phyloP scores from a whole-genome alignment of 2,329 filamentous ascomycete genomes.

The Alternaria panax region DNA sequence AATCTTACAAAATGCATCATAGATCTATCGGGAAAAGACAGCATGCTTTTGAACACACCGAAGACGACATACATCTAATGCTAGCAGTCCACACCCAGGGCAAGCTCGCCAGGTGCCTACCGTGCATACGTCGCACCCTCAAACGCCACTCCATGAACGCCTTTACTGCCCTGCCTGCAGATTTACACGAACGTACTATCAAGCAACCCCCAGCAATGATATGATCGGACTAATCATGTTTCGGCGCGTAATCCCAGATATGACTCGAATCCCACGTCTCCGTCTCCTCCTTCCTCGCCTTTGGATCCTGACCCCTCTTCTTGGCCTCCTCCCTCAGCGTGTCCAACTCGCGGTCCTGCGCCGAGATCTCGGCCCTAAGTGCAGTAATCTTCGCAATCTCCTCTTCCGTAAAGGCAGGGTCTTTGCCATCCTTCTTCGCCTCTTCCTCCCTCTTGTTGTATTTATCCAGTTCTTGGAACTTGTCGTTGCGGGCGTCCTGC shows the following conservation, averaged over 20 bases:
- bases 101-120: neutral
- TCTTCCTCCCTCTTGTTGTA: constrained; percentile 51
- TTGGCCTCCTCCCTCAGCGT: constrained; percentile 38
- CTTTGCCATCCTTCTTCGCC: constrained; percentile 40
- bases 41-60: neutral
- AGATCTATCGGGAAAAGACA: fast-evolving
- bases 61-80: neutral
- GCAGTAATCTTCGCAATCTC: constrained; percentile 30
- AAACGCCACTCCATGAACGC: constrained; percentile 25
- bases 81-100: neutral
- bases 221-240: constrained; percentile 16
- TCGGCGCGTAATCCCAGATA: constrained; percentile 48
- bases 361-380: constrained; percentile 28
- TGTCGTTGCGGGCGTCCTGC: constrained; percentile 51
- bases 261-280: constrained; percentile 44
- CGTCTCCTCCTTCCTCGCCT: constrained; percentile 42
- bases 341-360: constrained; percentile 41
- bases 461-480: constrained; percentile 50
- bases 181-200: neutral
- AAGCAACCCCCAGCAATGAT: neutral
- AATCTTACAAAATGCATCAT: too few species aligned
- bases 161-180: neutral
- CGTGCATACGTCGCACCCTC: neutral
- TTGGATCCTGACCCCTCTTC: constrained; percentile 45
- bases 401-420: constrained; percentile 27